Evolutionary conservation across 2,329 filamentous ascomycete species (phyloP).

Genomic region (Malbranchea cinnamomea): DNA sequence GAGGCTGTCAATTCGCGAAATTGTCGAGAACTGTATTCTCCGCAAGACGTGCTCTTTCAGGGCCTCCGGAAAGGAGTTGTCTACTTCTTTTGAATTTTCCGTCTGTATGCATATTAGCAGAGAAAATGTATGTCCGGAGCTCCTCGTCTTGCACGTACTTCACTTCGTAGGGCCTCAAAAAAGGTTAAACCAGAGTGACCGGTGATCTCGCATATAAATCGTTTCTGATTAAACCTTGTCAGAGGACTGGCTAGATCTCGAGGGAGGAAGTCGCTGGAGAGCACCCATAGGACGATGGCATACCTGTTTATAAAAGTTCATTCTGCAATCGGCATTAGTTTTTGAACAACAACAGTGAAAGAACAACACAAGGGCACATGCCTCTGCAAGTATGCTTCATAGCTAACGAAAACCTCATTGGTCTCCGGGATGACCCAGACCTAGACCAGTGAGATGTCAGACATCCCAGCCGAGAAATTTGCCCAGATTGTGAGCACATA

Average conservation of each 20-base stretch:
- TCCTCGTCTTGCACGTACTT: slow-evolving; percentile 46
- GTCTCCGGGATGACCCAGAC: slow-evolving; percentile 87
- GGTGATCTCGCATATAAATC: slow-evolving; percentile 91
- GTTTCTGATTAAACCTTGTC: slow-evolving; percentile 41
- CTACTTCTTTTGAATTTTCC: slow-evolving; percentile 72
- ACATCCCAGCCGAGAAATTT: slow-evolving; percentile 2
- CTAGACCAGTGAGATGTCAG: slow-evolving; percentile 32
- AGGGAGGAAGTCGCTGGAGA: not conserved
- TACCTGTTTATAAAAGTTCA: slow-evolving; percentile 90
- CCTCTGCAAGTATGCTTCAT: slow-evolving; percentile 77
- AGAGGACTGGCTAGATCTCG: not conserved
- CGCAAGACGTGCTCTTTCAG: slow-evolving; percentile 82
- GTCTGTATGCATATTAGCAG: slow-evolving; percentile 36
- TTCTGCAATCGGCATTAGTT: slow-evolving; percentile 33
- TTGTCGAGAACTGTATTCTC: slow-evolving; percentile 79
- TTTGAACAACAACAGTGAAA: too few relatives aligned
- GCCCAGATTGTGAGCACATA: slow-evolving; percentile 30
- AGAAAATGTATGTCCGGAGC: not conserved
- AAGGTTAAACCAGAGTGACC: slow-evolving; percentile 84
- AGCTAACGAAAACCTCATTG: slow-evolving; percentile 74
- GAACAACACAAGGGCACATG: slow-evolving; percentile 29
- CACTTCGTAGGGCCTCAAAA: slow-evolving; percentile 81
- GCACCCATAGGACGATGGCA: not conserved
- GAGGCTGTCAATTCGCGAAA: slow-evolving; percentile 74
- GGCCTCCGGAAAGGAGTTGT: slow-evolving; percentile 79